Base-by-base conservation (phyloP, 768 basidiomycete species). In the Termitomyces sp. region DNA sequence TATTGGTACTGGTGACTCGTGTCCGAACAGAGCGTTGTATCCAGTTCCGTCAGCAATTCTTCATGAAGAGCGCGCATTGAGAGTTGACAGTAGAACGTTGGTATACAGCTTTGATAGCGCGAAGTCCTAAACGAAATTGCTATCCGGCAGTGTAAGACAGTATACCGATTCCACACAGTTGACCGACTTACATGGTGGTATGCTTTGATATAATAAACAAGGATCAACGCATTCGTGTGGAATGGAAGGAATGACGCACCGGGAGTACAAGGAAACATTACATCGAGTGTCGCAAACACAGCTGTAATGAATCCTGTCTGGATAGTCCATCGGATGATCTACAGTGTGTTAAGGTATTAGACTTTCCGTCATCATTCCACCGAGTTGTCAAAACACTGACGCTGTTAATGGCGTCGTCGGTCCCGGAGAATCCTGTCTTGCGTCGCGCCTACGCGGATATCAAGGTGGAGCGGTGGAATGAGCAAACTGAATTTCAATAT, bases 181-280 rank as follows among this genome's bases (percentile, higher is more conserved):
- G 10, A 50, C 1, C 13, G 18, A 62, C 67, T 32, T 46, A 67
- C 61, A 70, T 67, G 9, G 66, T 68, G 2, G 63, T 67, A 27
- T 67, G 66, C 66, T 70, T 53, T 22, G 18, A 5, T 22, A 24
- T 9, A 37, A 12, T 5, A 7, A 14, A 34, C 26, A 26, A 37
- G 16, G 4, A 18, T 24, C 1, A 2, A 10, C n/a, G n/a, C 1
- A 18, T 13, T 16, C 13, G 1, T 22, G n/a, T 22, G 4, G 37
- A 58, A 14, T 10, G 42, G 14, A 33, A 18, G 32, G 44, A 32
- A 27, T 27, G 2, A 60, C 65, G 47, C 64, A 77, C 78, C 13
- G 74, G 72, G 57, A 79, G 65, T 26, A 73, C 74, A 71, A 69
- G 44, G 60, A 80, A 79, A 57, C 76, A 78, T 64, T 18, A 79